Evolutionary conservation across 2,329 filamentous ascomycete genomes (phyloP).

Genomic region (Blastomyces emzantsi): DNA sequence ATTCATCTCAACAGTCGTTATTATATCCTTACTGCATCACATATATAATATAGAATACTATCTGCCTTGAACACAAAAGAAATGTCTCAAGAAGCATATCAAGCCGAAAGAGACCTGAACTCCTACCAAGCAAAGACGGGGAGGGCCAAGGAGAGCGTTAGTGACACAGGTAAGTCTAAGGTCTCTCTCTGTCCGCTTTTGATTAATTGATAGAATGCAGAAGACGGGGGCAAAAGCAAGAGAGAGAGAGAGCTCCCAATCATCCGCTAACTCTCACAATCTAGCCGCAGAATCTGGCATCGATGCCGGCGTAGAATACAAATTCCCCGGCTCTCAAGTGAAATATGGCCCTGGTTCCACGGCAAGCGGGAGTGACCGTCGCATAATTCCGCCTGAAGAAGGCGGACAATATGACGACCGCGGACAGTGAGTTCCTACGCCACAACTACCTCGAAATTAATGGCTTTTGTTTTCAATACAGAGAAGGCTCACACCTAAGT

Average conservation of each 20-base stretch:
- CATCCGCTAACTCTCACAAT: not conserved
- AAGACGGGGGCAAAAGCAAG: not conserved
- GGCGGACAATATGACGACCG: slow-evolving; percentile 33
- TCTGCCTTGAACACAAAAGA: not conserved
- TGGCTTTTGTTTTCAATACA: not conserved
- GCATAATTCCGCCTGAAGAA: slow-evolving; percentile 34
- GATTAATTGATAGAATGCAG: too few relatives aligned
- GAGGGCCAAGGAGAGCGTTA: slow-evolving; percentile 30
- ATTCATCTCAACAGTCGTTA: not conserved
- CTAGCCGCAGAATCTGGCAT: slow-evolving; percentile 35
- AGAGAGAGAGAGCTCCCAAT: not conserved
- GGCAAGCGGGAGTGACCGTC: slow-evolving; percentile 31
- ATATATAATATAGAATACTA: not conserved
- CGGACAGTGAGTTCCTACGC: slow-evolving; percentile 24
- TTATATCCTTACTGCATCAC: not conserved
- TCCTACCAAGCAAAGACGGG: slow-evolving; percentile 30
- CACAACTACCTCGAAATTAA: not conserved
- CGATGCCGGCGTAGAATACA: slow-evolving; percentile 31
- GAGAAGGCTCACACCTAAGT: slow-evolving; percentile 10
- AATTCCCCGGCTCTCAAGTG: slow-evolving; percentile 31
- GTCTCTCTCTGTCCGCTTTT: not conserved
- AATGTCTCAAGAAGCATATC: slow-evolving; percentile 23
- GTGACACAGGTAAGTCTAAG: slow-evolving; percentile 32
- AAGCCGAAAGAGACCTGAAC: slow-evolving; percentile 36
- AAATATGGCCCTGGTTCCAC: slow-evolving; percentile 30